Evolutionary conservation across 1,284 basidiomycete genomes (phyloP).

Genomic region (Sporisorium scitamineum): DNA sequence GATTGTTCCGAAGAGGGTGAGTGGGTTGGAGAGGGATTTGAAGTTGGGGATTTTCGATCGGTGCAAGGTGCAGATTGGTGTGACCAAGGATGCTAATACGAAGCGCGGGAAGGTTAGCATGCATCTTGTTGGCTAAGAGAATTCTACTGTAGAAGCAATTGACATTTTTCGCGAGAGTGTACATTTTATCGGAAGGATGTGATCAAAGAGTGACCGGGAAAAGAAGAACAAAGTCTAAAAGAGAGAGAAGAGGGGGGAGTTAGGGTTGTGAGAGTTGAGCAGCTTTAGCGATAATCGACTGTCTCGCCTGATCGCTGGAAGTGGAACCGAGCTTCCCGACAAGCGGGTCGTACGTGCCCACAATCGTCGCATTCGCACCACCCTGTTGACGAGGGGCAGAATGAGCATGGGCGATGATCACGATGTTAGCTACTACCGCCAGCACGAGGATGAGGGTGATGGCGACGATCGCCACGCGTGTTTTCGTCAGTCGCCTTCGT

Average conservation of each 20-base stretch:
- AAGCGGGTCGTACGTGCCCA: background rate
- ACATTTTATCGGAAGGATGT: background rate
- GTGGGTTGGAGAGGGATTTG: slow-evolving; percentile 48
- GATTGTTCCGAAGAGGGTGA: slow-evolving; percentile 74
- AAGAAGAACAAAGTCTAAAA: background rate
- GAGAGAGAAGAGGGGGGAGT: background rate
- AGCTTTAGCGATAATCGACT: slow-evolving; percentile 14
- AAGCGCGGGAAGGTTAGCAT: slow-evolving; percentile 92
- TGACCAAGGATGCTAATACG: slow-evolving; percentile 94
- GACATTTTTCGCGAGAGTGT: background rate
- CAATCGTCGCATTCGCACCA: background rate
- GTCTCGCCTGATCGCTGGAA: no score
- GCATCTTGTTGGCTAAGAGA: slow-evolving; percentile 74
- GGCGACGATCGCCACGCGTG: background rate
- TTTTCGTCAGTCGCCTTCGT: no score
- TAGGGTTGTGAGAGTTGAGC: slow-evolving; percentile 28
- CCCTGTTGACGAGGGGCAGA: background rate
- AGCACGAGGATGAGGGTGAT: slow-evolving; percentile 6
- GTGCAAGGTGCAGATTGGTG: slow-evolving; percentile 86
- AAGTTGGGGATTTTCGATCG: slow-evolving; percentile 82
- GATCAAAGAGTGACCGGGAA: background rate
- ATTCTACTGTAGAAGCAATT: background rate
- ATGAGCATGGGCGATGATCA: slow-evolving; percentile 12
- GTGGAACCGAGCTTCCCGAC: background rate
- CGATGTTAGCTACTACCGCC: slow-evolving; percentile 22